These are phyloP conservation scores for Termitomyces sp. DNA, from an alignment of 768 basidiomycete genomes.

Conservation along the genomic window DNA sequence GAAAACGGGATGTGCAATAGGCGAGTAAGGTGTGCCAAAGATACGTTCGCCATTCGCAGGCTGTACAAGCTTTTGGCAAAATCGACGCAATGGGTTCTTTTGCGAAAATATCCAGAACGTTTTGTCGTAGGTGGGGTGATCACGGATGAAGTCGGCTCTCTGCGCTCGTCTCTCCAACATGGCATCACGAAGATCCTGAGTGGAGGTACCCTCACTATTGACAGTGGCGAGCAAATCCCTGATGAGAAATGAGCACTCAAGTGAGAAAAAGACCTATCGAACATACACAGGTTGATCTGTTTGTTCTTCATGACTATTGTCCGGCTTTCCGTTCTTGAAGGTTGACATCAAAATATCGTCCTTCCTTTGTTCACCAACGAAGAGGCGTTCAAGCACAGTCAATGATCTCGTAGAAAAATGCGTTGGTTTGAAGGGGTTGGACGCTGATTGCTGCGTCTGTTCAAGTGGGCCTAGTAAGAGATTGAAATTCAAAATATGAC, in stretches of 20 bases:
- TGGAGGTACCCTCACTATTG: conserved; percentile 44
- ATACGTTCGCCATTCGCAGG: conserved; percentile 86
- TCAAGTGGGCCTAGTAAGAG: not conserved
- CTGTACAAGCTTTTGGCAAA: conserved; percentile 81
- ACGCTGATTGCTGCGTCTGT: conserved; percentile 22
- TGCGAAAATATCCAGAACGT: conserved; percentile 89
- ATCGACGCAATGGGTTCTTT: conserved; percentile 62
- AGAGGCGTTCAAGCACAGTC: conserved; percentile 59
- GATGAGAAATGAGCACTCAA: not conserved
- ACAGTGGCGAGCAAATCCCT: conserved; percentile 71
- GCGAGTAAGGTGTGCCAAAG: conserved; percentile 70
- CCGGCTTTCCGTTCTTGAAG: conserved; percentile 40
- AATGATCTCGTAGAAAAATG: conserved; percentile 59
- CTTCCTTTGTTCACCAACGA: conserved; percentile 49
- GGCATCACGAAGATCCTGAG: conserved; percentile 59
- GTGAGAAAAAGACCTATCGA: not conserved
- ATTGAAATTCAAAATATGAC: not conserved
- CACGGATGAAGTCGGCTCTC: conserved; percentile 83
- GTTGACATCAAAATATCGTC: conserved; percentile 61
- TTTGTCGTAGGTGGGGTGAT: conserved; percentile 87
- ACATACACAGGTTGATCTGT: conserved; percentile 73
- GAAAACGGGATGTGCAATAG: conserved; percentile 65
- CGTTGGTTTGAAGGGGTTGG: conserved; percentile 29
- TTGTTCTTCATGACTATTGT: conserved; percentile 44
- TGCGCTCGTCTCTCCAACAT: conserved; percentile 68